Conservation (phyloP, 306 rosid species). For the Vicia sativa region DNA sequence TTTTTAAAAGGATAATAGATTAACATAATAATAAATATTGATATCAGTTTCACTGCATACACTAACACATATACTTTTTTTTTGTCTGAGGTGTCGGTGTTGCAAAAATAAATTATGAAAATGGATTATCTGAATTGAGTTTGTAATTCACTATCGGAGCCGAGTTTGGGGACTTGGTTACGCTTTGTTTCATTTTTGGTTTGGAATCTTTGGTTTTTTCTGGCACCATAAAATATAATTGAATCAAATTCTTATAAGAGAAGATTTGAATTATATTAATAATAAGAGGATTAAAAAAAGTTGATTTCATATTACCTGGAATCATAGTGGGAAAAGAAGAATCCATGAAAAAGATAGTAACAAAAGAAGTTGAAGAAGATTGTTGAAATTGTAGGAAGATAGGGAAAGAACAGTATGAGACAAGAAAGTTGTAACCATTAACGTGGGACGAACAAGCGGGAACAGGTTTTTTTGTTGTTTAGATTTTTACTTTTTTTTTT, state of each 20-base stretch:
- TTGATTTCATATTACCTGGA: conserved; percentile 15
- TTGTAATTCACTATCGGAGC: background rate
- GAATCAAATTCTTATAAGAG: background rate
- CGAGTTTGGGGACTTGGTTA: background rate
- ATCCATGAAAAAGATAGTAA: conserved; percentile 32
- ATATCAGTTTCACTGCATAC: too few species aligned
- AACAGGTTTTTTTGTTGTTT: conserved; percentile 16
- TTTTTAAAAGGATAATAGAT: too few species aligned
- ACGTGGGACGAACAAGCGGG: conserved; percentile 29
- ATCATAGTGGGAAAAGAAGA: conserved; percentile 26
- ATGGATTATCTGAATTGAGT: background rate
- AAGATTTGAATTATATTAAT: background rate
- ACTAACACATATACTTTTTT: too few species aligned
- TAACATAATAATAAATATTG: too few species aligned
- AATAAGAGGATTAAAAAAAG: background rate
- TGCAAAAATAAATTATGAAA: background rate
- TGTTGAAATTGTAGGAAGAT: conserved; percentile 1
- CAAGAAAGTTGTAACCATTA: conserved; percentile 19
- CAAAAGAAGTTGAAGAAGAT: background rate
- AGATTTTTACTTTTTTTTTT: background rate
- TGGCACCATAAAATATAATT: background rate
- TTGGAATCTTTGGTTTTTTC: conserved; percentile 27
- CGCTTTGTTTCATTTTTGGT: conserved; percentile 33
- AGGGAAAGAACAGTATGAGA: background rate
- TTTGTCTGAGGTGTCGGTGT: too few species aligned